These are phyloP conservation scores for Oleoguttula mirabilis DNA, from an alignment of 495 filamentous ascomycete species.

Conservation along the genomic window DNA sequence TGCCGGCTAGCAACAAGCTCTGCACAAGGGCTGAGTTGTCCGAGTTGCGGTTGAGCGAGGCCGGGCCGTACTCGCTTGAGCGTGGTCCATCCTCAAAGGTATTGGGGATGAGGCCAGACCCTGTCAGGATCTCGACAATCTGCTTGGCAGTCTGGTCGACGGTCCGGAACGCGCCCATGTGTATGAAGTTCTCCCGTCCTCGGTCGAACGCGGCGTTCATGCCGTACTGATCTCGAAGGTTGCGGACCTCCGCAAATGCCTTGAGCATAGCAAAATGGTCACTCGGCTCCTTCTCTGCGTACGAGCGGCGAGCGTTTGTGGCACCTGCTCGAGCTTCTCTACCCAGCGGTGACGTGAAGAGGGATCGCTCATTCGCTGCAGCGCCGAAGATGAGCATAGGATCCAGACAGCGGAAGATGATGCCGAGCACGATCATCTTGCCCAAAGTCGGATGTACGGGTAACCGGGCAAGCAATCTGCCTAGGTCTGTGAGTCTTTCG, in stretches of 20 bases:
- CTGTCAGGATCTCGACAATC: constrained; percentile 35
- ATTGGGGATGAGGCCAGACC: constrained; percentile 34
- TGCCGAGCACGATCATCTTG: constrained; percentile 47
- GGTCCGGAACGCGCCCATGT: constrained; percentile 31
- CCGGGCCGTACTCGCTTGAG: constrained; percentile 33
- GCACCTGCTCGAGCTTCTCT: constrained; percentile 25
- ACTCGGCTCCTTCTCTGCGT: constrained; percentile 33
- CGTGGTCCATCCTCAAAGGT: constrained; percentile 17
- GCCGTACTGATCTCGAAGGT: constrained; percentile 10
- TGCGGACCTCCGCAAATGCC: constrained; percentile 38
- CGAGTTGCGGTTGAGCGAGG: constrained; percentile 39
- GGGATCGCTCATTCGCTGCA: constrained; percentile 28
- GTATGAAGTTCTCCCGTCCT: constrained; percentile 27
- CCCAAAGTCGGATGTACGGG: constrained; percentile 40
- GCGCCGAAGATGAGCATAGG: constrained; percentile 45
- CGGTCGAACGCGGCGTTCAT: not conserved
- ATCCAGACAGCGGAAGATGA: constrained; percentile 50
- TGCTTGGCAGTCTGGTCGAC: constrained; percentile 36
- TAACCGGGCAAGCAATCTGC: constrained; percentile 37
- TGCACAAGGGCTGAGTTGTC: constrained; percentile 38
- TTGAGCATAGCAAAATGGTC: constrained; percentile 45
- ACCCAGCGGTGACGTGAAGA: constrained; percentile 34
- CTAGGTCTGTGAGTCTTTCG: constrained; percentile 43
- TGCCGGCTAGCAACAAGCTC: constrained; percentile 36
- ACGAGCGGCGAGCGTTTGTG: constrained; percentile 27